A percentile compares a stretch with the other conserved stretches of the same genome.
Conservation (phyloP, 805 yeast genomes). For the Saturnispora mendoncae region DNA sequence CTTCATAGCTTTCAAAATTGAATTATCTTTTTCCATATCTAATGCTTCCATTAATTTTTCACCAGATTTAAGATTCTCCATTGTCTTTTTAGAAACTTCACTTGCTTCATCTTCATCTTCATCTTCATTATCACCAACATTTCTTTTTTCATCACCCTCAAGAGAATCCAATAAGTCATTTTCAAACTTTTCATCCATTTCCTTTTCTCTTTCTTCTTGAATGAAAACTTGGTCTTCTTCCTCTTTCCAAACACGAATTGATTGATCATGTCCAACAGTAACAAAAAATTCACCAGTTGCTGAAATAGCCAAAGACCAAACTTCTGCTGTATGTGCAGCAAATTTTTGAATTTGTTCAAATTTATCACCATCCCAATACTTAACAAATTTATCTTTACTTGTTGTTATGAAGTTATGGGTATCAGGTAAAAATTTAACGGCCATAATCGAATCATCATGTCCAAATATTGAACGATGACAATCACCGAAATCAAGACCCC, state of each 20-base stretch:
- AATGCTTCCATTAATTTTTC: slow-evolving; percentile 88
- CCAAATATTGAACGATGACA: slow-evolving; percentile 96
- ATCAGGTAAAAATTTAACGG: slow-evolving; percentile 74
- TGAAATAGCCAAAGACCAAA: slow-evolving; percentile 85
- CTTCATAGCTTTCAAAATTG: slow-evolving; percentile 66
- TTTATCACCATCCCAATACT: slow-evolving; percentile 98
- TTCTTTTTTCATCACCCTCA: slow-evolving; percentile 42
- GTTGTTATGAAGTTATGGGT: slow-evolving; percentile 84
- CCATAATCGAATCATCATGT: slow-evolving; percentile 93
- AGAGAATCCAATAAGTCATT: slow-evolving; percentile 63
- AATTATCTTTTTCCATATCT: slow-evolving; percentile 68
- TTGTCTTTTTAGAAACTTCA: slow-evolving; percentile 70
- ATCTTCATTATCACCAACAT: slow-evolving; percentile 29
- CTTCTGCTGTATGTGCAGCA: slow-evolving; percentile 82
- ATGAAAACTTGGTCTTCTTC: slow-evolving; percentile 92
- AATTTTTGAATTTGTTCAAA: slow-evolving; percentile 88
- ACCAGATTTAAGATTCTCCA: slow-evolving; percentile 90
- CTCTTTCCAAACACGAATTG: slow-evolving; percentile 87
- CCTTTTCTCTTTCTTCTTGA: slow-evolving; percentile 95
- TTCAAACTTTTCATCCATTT: slow-evolving; percentile 87
- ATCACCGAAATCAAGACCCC: slow-evolving; percentile 99
- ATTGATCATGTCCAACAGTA: slow-evolving; percentile 86
- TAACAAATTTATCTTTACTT: slow-evolving; percentile 80
- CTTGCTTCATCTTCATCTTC: slow-evolving; percentile 45
- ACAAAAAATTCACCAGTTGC: slow-evolving; percentile 61